A percentile compares a stretch with the other conserved stretches of the same genome.
Evolutionary conservation across 2,329 filamentous ascomycete species (phyloP).

Genomic region (Penicillium nordicum): DNA sequence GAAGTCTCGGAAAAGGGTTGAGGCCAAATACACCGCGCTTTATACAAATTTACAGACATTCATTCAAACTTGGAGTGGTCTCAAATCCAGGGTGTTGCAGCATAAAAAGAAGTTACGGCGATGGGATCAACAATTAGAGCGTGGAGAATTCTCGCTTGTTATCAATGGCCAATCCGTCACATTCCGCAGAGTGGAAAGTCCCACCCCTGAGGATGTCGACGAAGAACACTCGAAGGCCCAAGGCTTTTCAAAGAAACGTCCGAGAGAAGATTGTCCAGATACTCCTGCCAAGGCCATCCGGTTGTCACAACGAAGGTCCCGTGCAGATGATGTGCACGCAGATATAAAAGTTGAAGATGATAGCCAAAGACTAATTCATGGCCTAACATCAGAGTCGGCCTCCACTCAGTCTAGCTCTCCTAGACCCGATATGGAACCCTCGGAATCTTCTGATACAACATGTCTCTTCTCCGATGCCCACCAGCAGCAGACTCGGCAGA

Average conservation of each 20-base stretch:
- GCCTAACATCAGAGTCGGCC: constrained; percentile 8
- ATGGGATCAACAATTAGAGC: constrained; percentile 30
- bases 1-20: constrained; percentile 20
- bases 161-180: constrained; percentile 27
- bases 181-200: constrained; percentile 25
- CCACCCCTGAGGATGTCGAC: not conserved
- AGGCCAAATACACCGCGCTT: constrained; percentile 32
- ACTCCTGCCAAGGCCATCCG: not conserved
- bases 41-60: constrained; percentile 32
- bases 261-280: not conserved
- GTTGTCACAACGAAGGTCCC: not conserved
- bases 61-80: constrained; percentile 23
- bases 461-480: constrained; percentile 2
- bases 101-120: constrained; percentile 33
- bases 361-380: not conserved
- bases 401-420: constrained; percentile 18
- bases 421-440: constrained; percentile 1
- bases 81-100: constrained; percentile 32
- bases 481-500: constrained; percentile 25
- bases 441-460: constrained; percentile 6
- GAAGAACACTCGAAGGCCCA: not conserved
- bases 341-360: constrained; percentile 1
- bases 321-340: not conserved
- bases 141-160: constrained; percentile 30
- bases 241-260: not conserved